Evolutionary conservation across 2,329 filamentous ascomycete species (phyloP).

Genomic region (Neonectria faginata): DNA sequence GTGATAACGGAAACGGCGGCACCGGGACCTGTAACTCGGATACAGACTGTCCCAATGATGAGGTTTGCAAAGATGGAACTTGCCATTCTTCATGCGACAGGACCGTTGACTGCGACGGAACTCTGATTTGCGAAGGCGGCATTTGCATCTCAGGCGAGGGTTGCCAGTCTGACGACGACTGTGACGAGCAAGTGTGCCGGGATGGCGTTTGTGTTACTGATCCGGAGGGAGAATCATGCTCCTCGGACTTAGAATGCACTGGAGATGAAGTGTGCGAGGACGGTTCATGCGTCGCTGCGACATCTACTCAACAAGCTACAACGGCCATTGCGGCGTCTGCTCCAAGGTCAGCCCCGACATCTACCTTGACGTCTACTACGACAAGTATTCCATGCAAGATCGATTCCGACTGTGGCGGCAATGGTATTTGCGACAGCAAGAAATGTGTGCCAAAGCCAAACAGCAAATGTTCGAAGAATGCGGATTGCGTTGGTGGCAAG

Average conservation of each 20-base stretch:
- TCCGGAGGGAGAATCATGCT: not conserved
- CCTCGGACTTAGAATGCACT: not conserved
- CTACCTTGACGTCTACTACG: not conserved
- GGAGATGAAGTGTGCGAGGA: not conserved
- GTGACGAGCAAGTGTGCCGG: not conserved
- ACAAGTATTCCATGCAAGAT: not conserved
- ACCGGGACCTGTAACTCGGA: not conserved
- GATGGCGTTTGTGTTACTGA: not conserved
- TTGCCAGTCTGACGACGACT: not conserved
- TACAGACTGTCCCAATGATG: not conserved
- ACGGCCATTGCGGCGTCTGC: no score
- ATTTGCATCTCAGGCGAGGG: not conserved
- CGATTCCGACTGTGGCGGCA: not conserved
- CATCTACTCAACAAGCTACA: not conserved
- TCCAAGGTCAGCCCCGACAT: no score
- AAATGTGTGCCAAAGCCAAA: not conserved
- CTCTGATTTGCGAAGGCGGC: slow-evolving; percentile 4
- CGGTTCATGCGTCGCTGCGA: not conserved
- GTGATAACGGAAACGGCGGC: not conserved
- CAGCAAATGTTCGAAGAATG: not conserved
- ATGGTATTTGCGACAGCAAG: not conserved
- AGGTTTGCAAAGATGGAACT: not conserved
- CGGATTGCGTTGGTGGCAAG: not conserved
- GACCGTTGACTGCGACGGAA: slow-evolving; percentile 8
- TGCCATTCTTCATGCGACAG: not conserved